A percentile compares a stretch with the other conserved stretches of the same genome.
Evolutionary conservation across 345 rosid species (phyloP).

Genomic region (Eutrema japonicum): DNA sequence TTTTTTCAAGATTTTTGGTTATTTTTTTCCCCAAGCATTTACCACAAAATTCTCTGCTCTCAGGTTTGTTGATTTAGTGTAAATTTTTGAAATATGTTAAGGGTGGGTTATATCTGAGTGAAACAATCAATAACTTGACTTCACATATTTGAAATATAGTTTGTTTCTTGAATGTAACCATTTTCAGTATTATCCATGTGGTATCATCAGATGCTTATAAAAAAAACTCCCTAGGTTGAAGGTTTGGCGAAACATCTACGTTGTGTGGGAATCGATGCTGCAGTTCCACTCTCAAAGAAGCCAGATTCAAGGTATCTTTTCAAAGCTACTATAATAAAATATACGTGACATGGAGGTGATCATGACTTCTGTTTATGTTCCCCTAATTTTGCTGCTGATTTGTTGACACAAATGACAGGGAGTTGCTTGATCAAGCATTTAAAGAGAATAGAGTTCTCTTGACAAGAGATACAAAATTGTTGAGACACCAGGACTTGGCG

Average conservation of each 20-base stretch:
- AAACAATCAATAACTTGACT: conserved; percentile 1
- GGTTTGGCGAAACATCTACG: conserved; percentile 95
- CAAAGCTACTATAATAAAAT: neutral
- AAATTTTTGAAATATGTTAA: neutral
- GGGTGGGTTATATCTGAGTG: neutral
- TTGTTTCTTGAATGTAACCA: neutral
- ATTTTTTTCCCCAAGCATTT: neutral
- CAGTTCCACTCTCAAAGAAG: conserved; percentile 65
- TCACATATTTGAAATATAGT: neutral
- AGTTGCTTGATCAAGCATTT: conserved; percentile 74
- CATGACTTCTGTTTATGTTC: neutral
- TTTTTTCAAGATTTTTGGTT: conserved; percentile 18
- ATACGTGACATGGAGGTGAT: conserved; percentile 6
- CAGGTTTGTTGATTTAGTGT: neutral
- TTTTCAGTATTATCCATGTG: neutral
- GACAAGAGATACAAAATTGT: conserved; percentile 85
- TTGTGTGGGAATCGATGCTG: conserved; percentile 94
- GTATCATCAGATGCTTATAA: conserved; percentile 31
- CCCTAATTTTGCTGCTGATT: neutral
- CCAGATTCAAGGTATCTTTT: conserved; percentile 71
- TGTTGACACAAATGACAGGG: conserved; percentile 51
- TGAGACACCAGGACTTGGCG: conserved; percentile 76
- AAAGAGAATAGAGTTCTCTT: conserved; percentile 82
- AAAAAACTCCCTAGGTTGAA: conserved; percentile 62
- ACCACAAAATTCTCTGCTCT: neutral